Conservation (phyloP, 2,329 filamentous ascomycete species). For the Fonsecaea nubica region DNA sequence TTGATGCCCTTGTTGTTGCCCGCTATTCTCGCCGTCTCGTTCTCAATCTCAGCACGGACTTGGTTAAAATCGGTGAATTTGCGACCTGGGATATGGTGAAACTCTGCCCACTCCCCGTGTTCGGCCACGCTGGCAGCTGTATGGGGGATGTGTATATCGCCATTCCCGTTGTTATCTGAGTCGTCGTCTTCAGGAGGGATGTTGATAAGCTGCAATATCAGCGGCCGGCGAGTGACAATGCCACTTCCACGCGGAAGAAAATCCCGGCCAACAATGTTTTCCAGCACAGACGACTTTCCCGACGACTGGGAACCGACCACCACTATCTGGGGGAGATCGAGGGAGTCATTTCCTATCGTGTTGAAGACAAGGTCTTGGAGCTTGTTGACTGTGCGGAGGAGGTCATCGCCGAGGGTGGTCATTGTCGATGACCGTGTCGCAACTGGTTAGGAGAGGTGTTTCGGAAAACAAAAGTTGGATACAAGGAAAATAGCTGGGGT, state of each 20-base stretch:
- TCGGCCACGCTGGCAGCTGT: slow-evolving; percentile 74
- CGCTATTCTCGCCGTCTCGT: slow-evolving; percentile 91
- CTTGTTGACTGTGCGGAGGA: slow-evolving; percentile 96
- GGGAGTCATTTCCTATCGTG: slow-evolving; percentile 97
- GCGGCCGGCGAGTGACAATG: slow-evolving; percentile 90
- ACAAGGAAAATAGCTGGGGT: slow-evolving; percentile 7
- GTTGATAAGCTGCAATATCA: slow-evolving; percentile 98
- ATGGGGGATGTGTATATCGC: slow-evolving; percentile 73
- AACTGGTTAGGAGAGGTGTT: slow-evolving; percentile 17
- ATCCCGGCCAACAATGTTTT: slow-evolving; percentile 98
- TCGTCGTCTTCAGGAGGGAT: slow-evolving; percentile 70
- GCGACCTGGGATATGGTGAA: slow-evolving; percentile 89
- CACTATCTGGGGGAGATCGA: slow-evolving; percentile 97
- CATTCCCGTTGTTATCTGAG: slow-evolving; percentile 58
- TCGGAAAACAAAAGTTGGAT: slow-evolving; percentile 30
- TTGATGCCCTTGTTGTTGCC: slow-evolving; percentile 99
- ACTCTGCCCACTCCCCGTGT: slow-evolving; percentile 85
- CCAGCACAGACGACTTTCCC: slow-evolving; percentile 96
- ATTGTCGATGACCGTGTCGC: slow-evolving; percentile 57
- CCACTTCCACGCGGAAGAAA: slow-evolving; percentile 95
- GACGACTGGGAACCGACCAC: slow-evolving; percentile 98
- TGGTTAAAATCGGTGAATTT: slow-evolving; percentile 90
- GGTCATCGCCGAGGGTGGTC: slow-evolving; percentile 93
- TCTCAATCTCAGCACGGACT: slow-evolving; percentile 96
- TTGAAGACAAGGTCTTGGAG: slow-evolving; percentile 99